Evolutionary conservation across 805 yeast genomes (phyloP).

Genomic region (Lipomyces chichibuensis): DNA sequence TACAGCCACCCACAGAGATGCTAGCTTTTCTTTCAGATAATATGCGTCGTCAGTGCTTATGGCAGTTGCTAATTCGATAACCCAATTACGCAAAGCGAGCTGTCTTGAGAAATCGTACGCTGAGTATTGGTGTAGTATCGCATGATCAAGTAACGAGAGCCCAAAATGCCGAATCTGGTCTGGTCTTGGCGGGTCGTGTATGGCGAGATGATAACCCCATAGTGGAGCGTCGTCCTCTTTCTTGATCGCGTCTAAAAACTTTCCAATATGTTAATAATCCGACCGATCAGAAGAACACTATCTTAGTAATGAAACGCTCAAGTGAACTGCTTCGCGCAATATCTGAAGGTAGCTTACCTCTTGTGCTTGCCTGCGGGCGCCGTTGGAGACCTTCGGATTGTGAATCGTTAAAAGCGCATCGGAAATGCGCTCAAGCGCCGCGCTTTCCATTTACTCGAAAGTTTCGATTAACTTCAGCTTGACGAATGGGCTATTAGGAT

Average conservation of each 20-base stretch:
- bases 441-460: constrained; percentile 19
- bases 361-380: constrained; percentile 57
- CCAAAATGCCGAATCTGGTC: constrained; percentile 87
- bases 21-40: constrained; percentile 84
- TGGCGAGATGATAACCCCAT: constrained; percentile 88
- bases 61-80: constrained; percentile 71
- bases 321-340: not conserved
- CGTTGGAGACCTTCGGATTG: constrained; percentile 56
- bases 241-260: constrained; percentile 75
- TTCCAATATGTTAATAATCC: constrained; percentile 7
- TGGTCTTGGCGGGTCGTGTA: constrained; percentile 48
- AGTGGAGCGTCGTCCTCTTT: constrained; percentile 79
- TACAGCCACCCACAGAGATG: constrained; percentile 86
- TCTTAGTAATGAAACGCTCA: too few relatives aligned
- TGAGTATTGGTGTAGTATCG: constrained; percentile 60
- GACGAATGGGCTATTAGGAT: not conserved
- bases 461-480: not conserved
- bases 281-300: not conserved
- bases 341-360: constrained; percentile 36
- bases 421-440: constrained; percentile 63
- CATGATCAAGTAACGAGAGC: constrained; percentile 71
- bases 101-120: constrained; percentile 62
- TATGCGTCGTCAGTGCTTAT: constrained; percentile 75
- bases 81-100: constrained; percentile 78
- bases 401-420: constrained; percentile 77